These are phyloP conservation scores for Scleroderma citrinum DNA, from an alignment of 768 basidiomycete genomes.

Conservation along the genomic window DNA sequence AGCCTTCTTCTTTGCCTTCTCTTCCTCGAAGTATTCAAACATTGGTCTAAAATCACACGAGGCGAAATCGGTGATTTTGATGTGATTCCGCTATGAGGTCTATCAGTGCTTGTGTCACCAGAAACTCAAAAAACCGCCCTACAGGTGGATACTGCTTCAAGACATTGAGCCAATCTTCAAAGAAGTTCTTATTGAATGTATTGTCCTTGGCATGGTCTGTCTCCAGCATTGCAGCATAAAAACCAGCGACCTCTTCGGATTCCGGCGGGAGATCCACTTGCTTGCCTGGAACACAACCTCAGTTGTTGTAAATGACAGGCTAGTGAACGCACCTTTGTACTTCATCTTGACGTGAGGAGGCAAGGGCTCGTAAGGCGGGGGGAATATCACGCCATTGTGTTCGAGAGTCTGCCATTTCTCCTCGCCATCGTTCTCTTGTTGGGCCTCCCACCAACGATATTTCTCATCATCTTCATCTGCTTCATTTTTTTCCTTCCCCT, in stretches of 20 bases:
- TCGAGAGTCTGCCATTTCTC: constrained; percentile 94
- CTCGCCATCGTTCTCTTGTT: constrained; percentile 63
- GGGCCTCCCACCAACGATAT: constrained; percentile 84
- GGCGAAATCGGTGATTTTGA: constrained; percentile 68
- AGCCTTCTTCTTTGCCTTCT: constrained; percentile 90
- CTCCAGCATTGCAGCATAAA: constrained; percentile 90
- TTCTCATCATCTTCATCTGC: constrained; percentile 65
- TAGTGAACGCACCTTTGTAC: constrained; percentile 69
- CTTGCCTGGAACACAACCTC: constrained; percentile 50
- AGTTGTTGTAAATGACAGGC: constrained; percentile 8
- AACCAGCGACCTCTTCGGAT: constrained; percentile 94
- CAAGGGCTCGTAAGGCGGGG: constrained; percentile 86
- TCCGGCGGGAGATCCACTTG: constrained; percentile 72
- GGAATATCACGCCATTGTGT: constrained; percentile 93
- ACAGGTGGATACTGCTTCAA: constrained; percentile 82
- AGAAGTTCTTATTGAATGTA: constrained; percentile 93
- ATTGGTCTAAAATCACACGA: constrained; percentile 93
- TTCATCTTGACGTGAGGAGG: constrained; percentile 86
- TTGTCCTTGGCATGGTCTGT: constrained; percentile 87
- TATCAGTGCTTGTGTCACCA: constrained; percentile 5
- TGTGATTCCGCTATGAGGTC: constrained; percentile 52
- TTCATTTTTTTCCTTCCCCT: constrained; percentile 54
- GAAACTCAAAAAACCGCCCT: constrained; percentile 27
- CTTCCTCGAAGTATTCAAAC: constrained; percentile 86
- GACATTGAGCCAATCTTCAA: constrained; percentile 78